Conservation (phyloP, 352 stramenopile species). For the Phytophthora sansomeana region DNA sequence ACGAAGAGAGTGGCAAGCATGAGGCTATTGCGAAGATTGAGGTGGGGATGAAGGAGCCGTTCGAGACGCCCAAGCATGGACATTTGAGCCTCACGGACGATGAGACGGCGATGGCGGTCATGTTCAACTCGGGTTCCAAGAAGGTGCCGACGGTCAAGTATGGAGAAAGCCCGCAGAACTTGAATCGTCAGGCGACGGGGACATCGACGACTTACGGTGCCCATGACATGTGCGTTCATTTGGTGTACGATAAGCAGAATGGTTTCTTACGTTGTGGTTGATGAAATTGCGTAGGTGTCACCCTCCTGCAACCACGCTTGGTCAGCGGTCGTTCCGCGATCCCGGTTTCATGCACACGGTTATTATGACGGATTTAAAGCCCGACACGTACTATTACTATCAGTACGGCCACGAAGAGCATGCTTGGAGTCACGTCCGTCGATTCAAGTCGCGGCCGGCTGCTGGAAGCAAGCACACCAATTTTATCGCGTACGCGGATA, state of each 20-base stretch:
- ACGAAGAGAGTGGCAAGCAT: conserved; percentile 24
- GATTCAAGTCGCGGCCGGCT: conserved; percentile 51
- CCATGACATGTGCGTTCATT: conserved; percentile 55
- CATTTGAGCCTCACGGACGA: conserved; percentile 70
- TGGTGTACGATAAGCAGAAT: background rate
- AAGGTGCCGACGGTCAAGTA: conserved; percentile 55
- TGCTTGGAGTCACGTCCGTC: conserved; percentile 49
- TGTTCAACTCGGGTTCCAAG: conserved; percentile 77
- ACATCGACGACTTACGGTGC: conserved; percentile 64
- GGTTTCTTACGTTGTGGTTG: background rate
- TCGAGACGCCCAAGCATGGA: conserved; percentile 72
- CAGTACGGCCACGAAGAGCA: conserved; percentile 65
- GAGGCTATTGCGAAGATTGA: conserved; percentile 43
- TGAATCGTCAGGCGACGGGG: conserved; percentile 38
- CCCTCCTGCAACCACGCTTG: conserved; percentile 51
- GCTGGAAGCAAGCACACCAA: conserved; percentile 44
- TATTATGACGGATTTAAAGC: conserved; percentile 53
- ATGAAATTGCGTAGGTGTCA: conserved; percentile 52
- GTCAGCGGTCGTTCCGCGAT: conserved; percentile 57
- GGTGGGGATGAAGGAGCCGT: conserved; percentile 57
- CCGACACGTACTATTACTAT: conserved; percentile 63
- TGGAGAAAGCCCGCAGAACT: conserved; percentile 32
- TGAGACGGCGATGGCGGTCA: conserved; percentile 61
- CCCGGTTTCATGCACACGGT: conserved; percentile 75
- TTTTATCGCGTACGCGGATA: conserved; percentile 73